Base-by-base conservation (phyloP, 2,329 filamentous ascomycete genomes). In the Colletotrichum sp. region DNA sequence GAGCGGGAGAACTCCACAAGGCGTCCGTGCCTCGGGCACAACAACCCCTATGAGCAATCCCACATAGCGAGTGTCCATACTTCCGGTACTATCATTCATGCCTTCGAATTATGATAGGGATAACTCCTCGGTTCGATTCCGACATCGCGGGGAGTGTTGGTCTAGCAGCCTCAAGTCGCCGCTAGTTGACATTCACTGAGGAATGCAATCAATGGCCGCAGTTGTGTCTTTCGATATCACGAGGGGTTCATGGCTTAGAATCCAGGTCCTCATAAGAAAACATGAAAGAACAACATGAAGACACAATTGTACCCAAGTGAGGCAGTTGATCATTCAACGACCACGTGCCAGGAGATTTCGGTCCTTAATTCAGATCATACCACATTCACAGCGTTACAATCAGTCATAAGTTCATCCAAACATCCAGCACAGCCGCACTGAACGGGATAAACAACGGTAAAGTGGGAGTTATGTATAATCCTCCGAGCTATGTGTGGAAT, bases 401-500 rank as follows among this genome's bases (percentile, higher is more conserved):
- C 44, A 52, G 12, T 52, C n/a, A 52, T 52, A 9, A 44, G 15
- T 65, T 30, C 62, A 65, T 28, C 34, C 6, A 44, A 22, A 44
- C 36, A 24, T 26, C 8, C n/a, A 65, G 16, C 22, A 39, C 34
- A 65, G 62, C 34, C 62, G 34, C 34, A 13, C 3, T 59, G 24
- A 44, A 26, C 30, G 34, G 30, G 30, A 63, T 22, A 34, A 63
- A 36, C 36, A 24, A 36, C 15, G 32, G 62, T 18, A 16, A 36
- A n/a, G 62, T 48, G 34, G 62, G 34, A 65, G 22, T 39, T 24
- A n/a, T 8, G n/a, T 44, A 26, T 12, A 44, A 26, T 26, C 34
- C n/a, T n/a, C 60, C 60, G 32, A 22, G 62, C 12, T 48, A 65
- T 48, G 26, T n/a, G 62, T 65, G 62, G 62, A 26, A 39, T 39